Evolutionary conservation across 306 rosid species (phyloP).

Genomic region (Rosa lucieae): DNA sequence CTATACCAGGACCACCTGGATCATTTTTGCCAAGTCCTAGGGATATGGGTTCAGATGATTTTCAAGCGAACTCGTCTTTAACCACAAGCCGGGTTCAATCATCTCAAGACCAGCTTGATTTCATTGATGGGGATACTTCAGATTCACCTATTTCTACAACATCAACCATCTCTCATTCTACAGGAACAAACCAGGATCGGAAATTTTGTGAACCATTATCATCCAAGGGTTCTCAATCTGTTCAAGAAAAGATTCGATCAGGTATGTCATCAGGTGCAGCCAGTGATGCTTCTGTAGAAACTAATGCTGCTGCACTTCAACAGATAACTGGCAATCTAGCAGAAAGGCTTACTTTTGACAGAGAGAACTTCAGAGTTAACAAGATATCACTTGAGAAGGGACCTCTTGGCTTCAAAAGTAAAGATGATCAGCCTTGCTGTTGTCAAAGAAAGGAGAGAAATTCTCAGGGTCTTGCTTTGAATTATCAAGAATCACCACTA

Average conservation of each 20-base stretch:
- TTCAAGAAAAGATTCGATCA: constrained; percentile 25
- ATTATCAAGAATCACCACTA: constrained; percentile 41
- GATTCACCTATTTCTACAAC: constrained; percentile 57
- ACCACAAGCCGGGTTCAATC: constrained; percentile 54
- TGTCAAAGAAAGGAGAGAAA: constrained; percentile 54
- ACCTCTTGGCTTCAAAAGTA: constrained; percentile 29
- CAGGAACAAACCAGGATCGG: constrained; percentile 30
- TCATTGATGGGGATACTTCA: constrained; percentile 50
- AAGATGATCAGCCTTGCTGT: constrained; percentile 48
- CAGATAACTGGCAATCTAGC: constrained; percentile 18
- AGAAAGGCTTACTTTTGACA: constrained; percentile 30
- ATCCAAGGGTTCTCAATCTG: constrained; percentile 28
- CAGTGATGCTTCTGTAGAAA: constrained; percentile 33
- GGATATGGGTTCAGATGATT: constrained; percentile 52
- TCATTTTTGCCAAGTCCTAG: constrained; percentile 64
- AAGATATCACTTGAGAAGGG: constrained; percentile 34
- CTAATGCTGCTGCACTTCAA: constrained; percentile 19
- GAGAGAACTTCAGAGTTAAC: constrained; percentile 26
- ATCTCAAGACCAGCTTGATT: constrained; percentile 49
- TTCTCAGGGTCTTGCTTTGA: constrained; percentile 33
- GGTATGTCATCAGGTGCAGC: constrained; percentile 31
- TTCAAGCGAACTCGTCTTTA: constrained; percentile 57
- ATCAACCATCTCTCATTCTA: constrained; percentile 46
- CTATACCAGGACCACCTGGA: constrained; percentile 70
- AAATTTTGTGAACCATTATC: constrained; percentile 29